Conservation (phyloP, 1,284 basidiomycete genomes). For the Irpex rosettiformis region DNA sequence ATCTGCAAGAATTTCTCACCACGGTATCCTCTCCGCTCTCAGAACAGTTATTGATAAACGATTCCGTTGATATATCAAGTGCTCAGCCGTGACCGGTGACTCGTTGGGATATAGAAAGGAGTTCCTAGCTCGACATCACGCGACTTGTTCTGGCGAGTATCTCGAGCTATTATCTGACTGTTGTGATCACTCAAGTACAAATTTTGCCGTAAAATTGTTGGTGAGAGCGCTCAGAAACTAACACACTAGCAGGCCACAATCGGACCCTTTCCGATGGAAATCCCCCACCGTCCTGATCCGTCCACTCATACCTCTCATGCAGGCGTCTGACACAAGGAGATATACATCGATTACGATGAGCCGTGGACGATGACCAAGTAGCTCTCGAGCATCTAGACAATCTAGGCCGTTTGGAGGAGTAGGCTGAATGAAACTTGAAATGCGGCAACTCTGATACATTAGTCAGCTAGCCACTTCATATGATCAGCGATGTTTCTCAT, state of each 20-base stretch:
- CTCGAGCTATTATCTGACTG: background rate
- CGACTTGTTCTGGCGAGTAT: background rate
- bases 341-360: background rate
- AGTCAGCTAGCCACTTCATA: background rate
- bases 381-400: background rate
- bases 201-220: background rate
- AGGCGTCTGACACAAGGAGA: background rate
- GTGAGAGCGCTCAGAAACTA: background rate
- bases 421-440: background rate
- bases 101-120: no score
- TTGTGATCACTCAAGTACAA: background rate
- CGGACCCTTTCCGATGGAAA: background rate
- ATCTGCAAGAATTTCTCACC: background rate
- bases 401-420: background rate
- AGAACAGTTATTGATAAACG: background rate
- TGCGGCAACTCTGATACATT: background rate
- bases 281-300: background rate
- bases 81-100: no score
- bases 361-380: background rate
- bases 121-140: no score
- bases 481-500: background rate
- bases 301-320: background rate
- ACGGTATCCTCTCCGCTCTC: background rate
- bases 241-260: background rate
- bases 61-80: no score